phyloP scores from a whole-genome alignment of 2,329 filamentous ascomycete genomes.

The Ophiognomonia clavigignenti-juglandacearum region DNA sequence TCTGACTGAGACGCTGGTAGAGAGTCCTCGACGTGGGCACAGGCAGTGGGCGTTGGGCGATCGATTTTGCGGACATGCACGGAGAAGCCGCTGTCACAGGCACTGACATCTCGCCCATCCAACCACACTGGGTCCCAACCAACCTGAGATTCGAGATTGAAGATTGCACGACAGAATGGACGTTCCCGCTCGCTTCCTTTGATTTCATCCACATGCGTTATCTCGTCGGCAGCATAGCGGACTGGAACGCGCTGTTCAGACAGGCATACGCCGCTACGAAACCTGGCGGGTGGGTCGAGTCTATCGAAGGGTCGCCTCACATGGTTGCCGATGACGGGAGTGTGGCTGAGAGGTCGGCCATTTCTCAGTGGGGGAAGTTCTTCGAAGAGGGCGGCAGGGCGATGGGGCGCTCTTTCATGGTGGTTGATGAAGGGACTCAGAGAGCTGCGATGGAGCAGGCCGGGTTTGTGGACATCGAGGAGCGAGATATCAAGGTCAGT shows the following conservation, averaged over 20 bases:
- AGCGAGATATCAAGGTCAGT: slow-evolving; percentile 44
- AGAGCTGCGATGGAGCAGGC: slow-evolving; percentile 46
- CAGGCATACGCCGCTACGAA: slow-evolving; percentile 44
- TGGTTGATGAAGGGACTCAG: slow-evolving; percentile 47
- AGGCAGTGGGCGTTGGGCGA: slow-evolving; percentile 49
- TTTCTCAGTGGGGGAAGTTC: slow-evolving; percentile 21
- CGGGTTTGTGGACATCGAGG: slow-evolving; percentile 53
- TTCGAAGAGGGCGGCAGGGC: slow-evolving; percentile 37
- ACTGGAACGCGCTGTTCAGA: slow-evolving; percentile 45
- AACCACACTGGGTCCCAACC: slow-evolving; percentile 49
- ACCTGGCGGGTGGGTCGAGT: slow-evolving; percentile 40
- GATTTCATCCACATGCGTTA: slow-evolving; percentile 56
- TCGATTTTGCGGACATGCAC: slow-evolving; percentile 39
- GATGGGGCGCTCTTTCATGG: slow-evolving; percentile 40
- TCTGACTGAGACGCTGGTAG: background rate
- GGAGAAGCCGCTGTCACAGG: slow-evolving; percentile 43
- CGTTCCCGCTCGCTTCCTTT: slow-evolving; percentile 38
- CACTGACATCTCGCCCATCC: slow-evolving; percentile 54
- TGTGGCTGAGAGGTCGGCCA: slow-evolving; percentile 15
- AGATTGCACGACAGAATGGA: slow-evolving; percentile 50
- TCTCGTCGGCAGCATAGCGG: slow-evolving; percentile 46
- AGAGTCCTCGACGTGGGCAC: slow-evolving; percentile 48
- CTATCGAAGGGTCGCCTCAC: slow-evolving; percentile 16
- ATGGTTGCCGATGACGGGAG: slow-evolving; percentile 23
- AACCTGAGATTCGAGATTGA: slow-evolving; percentile 56